These are phyloP conservation scores for Colletotrichum spinosum DNA, from an alignment of 2,329 filamentous ascomycete genomes.

Conservation along the genomic window DNA sequence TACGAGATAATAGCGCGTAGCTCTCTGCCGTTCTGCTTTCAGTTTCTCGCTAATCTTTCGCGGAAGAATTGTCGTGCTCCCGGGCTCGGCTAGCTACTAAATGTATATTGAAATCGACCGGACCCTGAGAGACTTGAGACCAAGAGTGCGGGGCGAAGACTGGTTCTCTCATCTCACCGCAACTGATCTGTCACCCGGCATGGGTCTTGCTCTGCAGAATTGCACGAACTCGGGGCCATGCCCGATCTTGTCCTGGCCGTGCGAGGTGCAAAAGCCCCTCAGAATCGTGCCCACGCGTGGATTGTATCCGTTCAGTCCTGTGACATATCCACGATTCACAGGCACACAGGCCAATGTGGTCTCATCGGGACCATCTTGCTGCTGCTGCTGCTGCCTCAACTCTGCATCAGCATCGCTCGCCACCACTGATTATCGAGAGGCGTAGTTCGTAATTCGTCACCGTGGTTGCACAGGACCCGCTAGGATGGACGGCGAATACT, in stretches of 20 bases:
- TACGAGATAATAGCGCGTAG: not conserved
- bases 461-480: slow-evolving; percentile 20
- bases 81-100: slow-evolving; percentile 12
- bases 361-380: slow-evolving; percentile 23
- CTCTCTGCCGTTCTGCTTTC: too few relatives aligned
- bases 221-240: slow-evolving; percentile 12
- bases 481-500: slow-evolving; percentile 12
- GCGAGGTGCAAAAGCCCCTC: slow-evolving; percentile 25
- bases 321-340: slow-evolving; percentile 25
- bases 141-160: slow-evolving; percentile 17
- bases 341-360: slow-evolving; percentile 22
- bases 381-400: not conserved
- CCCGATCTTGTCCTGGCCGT: slow-evolving; percentile 26
- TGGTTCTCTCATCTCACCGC: slow-evolving; percentile 33
- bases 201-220: slow-evolving; percentile 14
- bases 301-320: slow-evolving; percentile 23
- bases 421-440: too few relatives aligned
- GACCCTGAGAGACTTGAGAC: not conserved
- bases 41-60: slow-evolving; percentile 32
- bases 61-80: slow-evolving; percentile 15
- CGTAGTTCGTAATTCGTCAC: slow-evolving; percentile 2
- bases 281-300: slow-evolving; percentile 24
- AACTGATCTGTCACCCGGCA: slow-evolving; percentile 32
- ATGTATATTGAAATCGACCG: not conserved
- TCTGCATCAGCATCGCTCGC: slow-evolving; percentile 10